Evolutionary conservation across 2,329 filamentous ascomycete genomes (phyloP).

Genomic region (Ilyonectria mors-panacis): DNA sequence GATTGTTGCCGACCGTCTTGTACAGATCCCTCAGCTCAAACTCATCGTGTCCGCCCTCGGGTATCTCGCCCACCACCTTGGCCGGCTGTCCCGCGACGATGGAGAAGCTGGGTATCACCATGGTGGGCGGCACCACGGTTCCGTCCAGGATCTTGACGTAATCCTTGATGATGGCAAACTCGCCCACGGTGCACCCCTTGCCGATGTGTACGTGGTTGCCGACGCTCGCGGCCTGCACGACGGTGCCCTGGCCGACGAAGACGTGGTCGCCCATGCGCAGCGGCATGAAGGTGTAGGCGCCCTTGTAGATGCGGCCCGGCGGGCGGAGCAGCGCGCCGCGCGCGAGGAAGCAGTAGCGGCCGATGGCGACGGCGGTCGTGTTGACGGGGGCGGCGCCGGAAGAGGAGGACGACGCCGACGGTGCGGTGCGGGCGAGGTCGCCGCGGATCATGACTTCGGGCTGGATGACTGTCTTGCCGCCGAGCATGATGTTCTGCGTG

Average conservation of each 20-base stretch:
- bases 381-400: conserved; percentile 60
- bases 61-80: conserved; percentile 84
- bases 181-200: conserved; percentile 81
- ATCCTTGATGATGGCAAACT: conserved; percentile 94
- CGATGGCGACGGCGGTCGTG: conserved; percentile 85
- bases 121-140: conserved; percentile 85
- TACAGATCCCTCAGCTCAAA: conserved; percentile 77
- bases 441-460: conserved; percentile 94
- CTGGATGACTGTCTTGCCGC: conserved; percentile 96
- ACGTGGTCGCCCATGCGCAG: conserved; percentile 96
- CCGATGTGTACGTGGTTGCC: conserved; percentile 91
- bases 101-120: conserved; percentile 93
- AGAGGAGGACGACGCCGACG: conserved; percentile 58
- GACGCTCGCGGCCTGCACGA: conserved; percentile 87
- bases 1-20: conserved; percentile 74
- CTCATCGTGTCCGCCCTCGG: conserved; percentile 76
- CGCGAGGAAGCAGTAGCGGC: conserved; percentile 91
- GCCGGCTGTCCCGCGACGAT: conserved; percentile 90
- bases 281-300: conserved; percentile 85
- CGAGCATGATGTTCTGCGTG: conserved; percentile 97
- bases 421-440: conserved; percentile 78
- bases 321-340: conserved; percentile 85
- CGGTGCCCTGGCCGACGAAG: conserved; percentile 82
- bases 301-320: conserved; percentile 85
- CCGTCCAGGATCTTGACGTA: conserved; percentile 90